Evolutionary conservation across 108 stramenopile genomes (phyloP).

Genomic region (Conticribra guillardii): DNA sequence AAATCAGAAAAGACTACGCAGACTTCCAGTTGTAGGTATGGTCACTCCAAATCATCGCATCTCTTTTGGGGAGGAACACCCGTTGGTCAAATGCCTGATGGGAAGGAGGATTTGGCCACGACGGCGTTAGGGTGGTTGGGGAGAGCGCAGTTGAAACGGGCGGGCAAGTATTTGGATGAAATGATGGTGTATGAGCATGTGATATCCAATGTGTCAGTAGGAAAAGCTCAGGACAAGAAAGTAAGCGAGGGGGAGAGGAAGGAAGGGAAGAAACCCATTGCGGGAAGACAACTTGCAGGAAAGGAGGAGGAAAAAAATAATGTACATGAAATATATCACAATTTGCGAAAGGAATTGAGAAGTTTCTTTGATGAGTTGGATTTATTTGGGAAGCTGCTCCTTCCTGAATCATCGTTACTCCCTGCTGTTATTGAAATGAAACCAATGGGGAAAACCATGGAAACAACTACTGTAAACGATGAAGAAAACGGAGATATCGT

Average conservation of each 20-base stretch:
- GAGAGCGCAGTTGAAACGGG: conserved; percentile 28
- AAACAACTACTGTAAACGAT: no score
- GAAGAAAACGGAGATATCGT: no score
- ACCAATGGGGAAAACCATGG: background rate
- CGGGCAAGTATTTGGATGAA: conserved; percentile 21
- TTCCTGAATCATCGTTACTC: conserved; percentile 17
- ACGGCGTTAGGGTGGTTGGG: conserved; percentile 36
- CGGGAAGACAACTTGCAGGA: background rate
- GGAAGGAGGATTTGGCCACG: conserved; percentile 17
- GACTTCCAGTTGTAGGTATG: conserved; percentile 14
- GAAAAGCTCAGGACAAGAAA: conserved; percentile 3
- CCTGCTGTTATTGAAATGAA: conserved; percentile 15
- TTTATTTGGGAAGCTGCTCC: conserved; percentile 41
- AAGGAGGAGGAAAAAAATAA: conserved; percentile 19
- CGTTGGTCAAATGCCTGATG: conserved; percentile 30
- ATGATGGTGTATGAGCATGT: conserved; percentile 29
- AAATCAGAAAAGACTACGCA: background rate
- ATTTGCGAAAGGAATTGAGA: conserved; percentile 48
- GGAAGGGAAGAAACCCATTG: background rate
- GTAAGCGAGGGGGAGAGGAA: background rate
- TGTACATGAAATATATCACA: conserved; percentile 50
- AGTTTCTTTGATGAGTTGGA: conserved; percentile 50
- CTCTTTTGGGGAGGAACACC: conserved; percentile 44
- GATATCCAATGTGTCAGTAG: conserved; percentile 6
- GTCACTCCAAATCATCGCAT: conserved; percentile 38